These are phyloP conservation scores for Fusarium fujikuroi DNA, from an alignment of 2,329 filamentous ascomycete species.

Conservation along the genomic window DNA sequence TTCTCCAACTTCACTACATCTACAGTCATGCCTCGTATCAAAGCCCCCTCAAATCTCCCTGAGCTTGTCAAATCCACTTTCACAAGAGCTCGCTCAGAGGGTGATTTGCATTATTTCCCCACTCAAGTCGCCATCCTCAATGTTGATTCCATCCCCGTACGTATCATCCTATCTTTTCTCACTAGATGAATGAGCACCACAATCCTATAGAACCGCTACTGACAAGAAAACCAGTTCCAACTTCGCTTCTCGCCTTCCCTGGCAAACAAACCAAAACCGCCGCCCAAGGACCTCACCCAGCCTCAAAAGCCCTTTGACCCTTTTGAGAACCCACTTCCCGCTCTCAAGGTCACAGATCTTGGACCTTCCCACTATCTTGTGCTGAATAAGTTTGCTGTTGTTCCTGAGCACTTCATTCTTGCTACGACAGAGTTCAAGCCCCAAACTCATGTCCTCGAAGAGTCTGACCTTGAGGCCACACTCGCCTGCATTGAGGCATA, in stretches of 20 bases:
- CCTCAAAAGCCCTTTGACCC: slow-evolving; percentile 64
- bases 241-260: slow-evolving; percentile 76
- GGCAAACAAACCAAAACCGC: slow-evolving; percentile 70
- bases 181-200: too few relatives aligned
- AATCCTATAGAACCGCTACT: not conserved
- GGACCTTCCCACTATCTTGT: slow-evolving; percentile 70
- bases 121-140: slow-evolving; percentile 63
- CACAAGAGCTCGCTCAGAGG: slow-evolving; percentile 56
- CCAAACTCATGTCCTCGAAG: slow-evolving; percentile 73
- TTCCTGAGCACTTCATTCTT: slow-evolving; percentile 77
- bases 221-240: slow-evolving; percentile 67
- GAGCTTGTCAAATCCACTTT: slow-evolving; percentile 63
- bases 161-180: slow-evolving; percentile 21
- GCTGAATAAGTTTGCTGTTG: slow-evolving; percentile 80
- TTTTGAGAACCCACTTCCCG: slow-evolving; percentile 68
- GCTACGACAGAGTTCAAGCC: slow-evolving; percentile 70
- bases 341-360: slow-evolving; percentile 64
- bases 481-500: slow-evolving; percentile 71
- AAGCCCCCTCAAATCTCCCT: slow-evolving; percentile 59
- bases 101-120: slow-evolving; percentile 64
- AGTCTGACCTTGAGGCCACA: slow-evolving; percentile 68
- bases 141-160: slow-evolving; percentile 56
- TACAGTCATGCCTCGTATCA: slow-evolving; percentile 52
- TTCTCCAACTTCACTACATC: not conserved
- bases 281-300: slow-evolving; percentile 45